These are phyloP conservation scores for Toxicodendron radicans DNA, from an alignment of 345 rosid genomes.

Conservation along the genomic window DNA sequence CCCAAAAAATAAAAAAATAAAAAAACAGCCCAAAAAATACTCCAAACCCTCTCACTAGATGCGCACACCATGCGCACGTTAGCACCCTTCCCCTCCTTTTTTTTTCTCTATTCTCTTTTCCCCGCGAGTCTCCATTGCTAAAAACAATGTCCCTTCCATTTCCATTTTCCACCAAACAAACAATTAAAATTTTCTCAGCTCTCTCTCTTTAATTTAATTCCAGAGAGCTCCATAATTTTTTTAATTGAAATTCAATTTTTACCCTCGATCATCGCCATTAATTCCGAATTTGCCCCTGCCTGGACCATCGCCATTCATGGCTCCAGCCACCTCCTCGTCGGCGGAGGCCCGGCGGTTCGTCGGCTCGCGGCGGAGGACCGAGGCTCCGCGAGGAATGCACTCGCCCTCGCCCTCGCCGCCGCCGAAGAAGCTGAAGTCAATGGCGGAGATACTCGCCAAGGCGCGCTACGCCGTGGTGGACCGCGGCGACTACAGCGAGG, in stretches of 20 bases:
- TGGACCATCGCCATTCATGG: constrained; percentile 16
- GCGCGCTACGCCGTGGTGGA: constrained; percentile 46
- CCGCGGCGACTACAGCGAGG: constrained; percentile 44
- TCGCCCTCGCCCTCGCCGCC: constrained; percentile 40
- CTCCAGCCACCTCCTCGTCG: constrained; percentile 38
- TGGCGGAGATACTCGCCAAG: constrained; percentile 55
- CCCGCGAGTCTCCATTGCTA: constrained; percentile 5
- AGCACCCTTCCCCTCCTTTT: constrained; percentile 22
- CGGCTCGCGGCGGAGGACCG: constrained; percentile 46
- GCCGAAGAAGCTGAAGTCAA: constrained; percentile 50
- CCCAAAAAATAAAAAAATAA: too few relatives aligned
- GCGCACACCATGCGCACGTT: constrained; percentile 42
- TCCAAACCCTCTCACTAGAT: not conserved
- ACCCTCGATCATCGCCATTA: constrained; percentile 12
- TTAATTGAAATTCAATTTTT: constrained; percentile 7
- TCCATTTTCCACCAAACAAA: not conserved
- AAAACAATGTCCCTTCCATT: not conserved
- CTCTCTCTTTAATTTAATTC: constrained; percentile 2
- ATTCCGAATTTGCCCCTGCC: not conserved
- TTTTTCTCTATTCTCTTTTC: constrained; percentile 14
- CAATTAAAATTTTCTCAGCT: constrained; percentile 1
- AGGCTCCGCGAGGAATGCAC: constrained; percentile 41
- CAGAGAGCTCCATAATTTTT: not conserved
- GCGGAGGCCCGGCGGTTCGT: constrained; percentile 40
- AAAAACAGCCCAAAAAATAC: too few relatives aligned